phyloP scores from a whole-genome alignment of 1,139 yeast genomes.

The Yamadazyma sp. region DNA sequence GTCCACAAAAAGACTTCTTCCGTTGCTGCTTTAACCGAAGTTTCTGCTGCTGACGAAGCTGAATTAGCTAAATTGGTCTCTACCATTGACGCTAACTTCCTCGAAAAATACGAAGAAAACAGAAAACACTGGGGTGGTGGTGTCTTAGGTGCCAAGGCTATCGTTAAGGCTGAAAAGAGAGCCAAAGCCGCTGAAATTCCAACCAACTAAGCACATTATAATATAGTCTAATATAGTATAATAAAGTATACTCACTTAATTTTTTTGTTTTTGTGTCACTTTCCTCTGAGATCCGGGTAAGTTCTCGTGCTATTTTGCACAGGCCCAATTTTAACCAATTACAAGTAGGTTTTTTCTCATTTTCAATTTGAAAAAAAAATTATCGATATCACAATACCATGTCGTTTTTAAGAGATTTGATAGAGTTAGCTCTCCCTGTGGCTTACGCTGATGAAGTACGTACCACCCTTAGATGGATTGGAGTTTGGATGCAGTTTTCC shows the following conservation, averaged over 20 bases:
- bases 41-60: constrained; percentile 89
- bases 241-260: neutral
- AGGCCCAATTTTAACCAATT: constrained; percentile 23
- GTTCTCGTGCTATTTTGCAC: no score
- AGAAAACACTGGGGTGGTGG: constrained; percentile 99
- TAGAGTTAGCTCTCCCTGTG: constrained; percentile 79
- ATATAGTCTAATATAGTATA: no score
- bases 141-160: constrained; percentile 91
- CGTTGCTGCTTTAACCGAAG: constrained; percentile 96
- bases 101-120: constrained; percentile 88
- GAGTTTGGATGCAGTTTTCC: neutral
- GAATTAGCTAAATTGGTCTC: constrained; percentile 90
- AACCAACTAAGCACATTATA: constrained; percentile 3
- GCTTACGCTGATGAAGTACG: constrained; percentile 85
- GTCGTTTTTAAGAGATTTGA: constrained; percentile 73
- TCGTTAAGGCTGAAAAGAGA: constrained; percentile 59
- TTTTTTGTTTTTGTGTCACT: neutral
- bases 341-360: constrained; percentile 26
- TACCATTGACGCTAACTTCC: constrained; percentile 88
- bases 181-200: constrained; percentile 36
- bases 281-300: constrained; percentile 17
- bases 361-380: constrained; percentile 12
- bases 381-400: constrained; percentile 18
- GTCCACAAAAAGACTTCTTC: constrained; percentile 97
- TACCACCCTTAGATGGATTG: constrained; percentile 9